Percentiles rank a stretch among this genome's conserved stretches.
phyloP scores from a whole-genome alignment of 169 alveolate species.

The Cyclospora cayetanensis region DNA sequence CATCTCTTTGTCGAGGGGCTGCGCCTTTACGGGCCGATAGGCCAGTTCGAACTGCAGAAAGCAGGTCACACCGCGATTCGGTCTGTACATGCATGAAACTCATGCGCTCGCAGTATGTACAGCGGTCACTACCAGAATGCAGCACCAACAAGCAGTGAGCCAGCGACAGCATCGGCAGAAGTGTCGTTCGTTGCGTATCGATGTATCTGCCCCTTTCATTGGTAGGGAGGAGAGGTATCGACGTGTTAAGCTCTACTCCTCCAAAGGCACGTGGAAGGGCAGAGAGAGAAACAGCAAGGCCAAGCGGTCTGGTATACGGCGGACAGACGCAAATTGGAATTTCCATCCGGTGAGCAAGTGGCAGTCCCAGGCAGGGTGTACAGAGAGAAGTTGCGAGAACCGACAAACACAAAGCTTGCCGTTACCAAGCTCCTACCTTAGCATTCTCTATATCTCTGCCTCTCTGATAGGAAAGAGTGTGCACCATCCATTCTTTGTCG shows the following conservation, averaged over 20 bases:
- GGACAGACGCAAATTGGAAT: no score
- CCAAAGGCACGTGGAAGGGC: not conserved
- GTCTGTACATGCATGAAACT: no score
- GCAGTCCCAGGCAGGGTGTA: not conserved
- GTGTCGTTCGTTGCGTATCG: no score
- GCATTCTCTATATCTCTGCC: constrained; percentile 81
- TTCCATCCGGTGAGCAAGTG: not conserved
- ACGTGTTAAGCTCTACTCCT: no score
- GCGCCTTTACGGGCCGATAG: constrained; percentile 88
- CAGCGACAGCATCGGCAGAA: no score
- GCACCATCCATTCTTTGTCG: constrained; percentile 97
- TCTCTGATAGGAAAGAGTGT: constrained; percentile 90
- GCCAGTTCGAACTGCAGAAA: constrained; percentile 75
- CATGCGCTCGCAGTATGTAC: no score
- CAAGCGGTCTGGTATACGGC: not conserved
- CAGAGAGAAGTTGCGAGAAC: not conserved
- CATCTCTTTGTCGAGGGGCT: constrained; percentile 92
- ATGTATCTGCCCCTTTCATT: no score
- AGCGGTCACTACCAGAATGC: not conserved
- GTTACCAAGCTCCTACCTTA: not conserved
- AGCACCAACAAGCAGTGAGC: not conserved
- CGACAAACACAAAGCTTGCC: not conserved
- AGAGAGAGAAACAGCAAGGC: not conserved
- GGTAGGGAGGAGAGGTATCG: no score
- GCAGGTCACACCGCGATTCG: not conserved